Evolutionary conservation across 2,329 filamentous ascomycete genomes (phyloP).

Genomic region (Celoporthe dispersa): DNA sequence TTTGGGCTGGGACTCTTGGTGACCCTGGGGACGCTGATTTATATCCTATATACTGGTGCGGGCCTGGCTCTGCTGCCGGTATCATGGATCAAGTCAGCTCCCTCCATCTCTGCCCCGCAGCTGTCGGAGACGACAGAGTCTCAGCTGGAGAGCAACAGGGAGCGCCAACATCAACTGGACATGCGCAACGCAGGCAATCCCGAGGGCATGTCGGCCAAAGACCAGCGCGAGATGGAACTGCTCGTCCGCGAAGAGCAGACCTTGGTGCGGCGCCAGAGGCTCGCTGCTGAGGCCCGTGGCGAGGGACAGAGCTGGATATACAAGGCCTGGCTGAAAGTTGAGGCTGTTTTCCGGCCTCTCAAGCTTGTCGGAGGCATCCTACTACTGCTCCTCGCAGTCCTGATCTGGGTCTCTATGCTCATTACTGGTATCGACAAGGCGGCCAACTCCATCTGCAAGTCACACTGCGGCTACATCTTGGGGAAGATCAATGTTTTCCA

Average conservation of each 20-base stretch:
- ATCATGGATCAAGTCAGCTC: slow-evolving; percentile 88
- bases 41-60: slow-evolving; percentile 84
- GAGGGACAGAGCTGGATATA: slow-evolving; percentile 77
- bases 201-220: slow-evolving; percentile 78
- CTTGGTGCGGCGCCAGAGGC: slow-evolving; percentile 82
- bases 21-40: slow-evolving; percentile 82
- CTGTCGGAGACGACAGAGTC: slow-evolving; percentile 77
- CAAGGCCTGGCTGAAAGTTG: slow-evolving; percentile 76
- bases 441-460: slow-evolving; percentile 90
- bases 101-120: slow-evolving; percentile 80
- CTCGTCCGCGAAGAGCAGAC: slow-evolving; percentile 91
- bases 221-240: slow-evolving; percentile 84
- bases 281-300: slow-evolving; percentile 81
- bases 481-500: slow-evolving; percentile 90
- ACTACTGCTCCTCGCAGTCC: slow-evolving; percentile 71
- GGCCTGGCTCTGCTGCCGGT: slow-evolving; percentile 89
- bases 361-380: slow-evolving; percentile 86
- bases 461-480: slow-evolving; percentile 89
- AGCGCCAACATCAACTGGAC: slow-evolving; percentile 90
- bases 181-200: slow-evolving; percentile 78
- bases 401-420: slow-evolving; percentile 90
- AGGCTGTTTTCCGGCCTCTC: slow-evolving; percentile 82
- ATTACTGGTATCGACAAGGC: slow-evolving; percentile 96
- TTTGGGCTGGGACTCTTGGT: slow-evolving; percentile 90
- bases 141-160: slow-evolving; percentile 84